Base-by-base conservation (phyloP, 2,329 filamentous ascomycete genomes). In the Macrophomina pseudophaseolina region DNA sequence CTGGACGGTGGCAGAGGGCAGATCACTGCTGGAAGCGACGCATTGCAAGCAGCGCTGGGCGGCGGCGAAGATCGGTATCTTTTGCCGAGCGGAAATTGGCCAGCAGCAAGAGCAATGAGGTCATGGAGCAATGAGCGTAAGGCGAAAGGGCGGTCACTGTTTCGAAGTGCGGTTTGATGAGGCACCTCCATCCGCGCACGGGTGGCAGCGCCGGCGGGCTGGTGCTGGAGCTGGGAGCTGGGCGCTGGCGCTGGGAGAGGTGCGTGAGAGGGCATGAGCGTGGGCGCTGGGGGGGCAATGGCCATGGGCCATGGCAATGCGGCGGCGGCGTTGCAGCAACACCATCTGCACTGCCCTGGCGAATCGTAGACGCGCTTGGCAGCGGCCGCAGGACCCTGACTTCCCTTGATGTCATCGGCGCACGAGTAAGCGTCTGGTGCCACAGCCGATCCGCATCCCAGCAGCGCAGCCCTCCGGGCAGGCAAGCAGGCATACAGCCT, bases 21-120 rank as follows among this genome's bases (percentile, higher is more conserved):
- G 52, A 40, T 16, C 33, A 16, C 48, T 38, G 52, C 32, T 16
- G 16, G 48, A 28, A 14, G 49, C 49, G 23, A 32, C 28, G 49
- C 49, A 28, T 28, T 51, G 23, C 48, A 18, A 52, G 49, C 42
- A 16, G 32, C 12, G 51, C 14, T 4, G 51, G 30, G 30, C n/a
- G 32, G 18, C 32, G 44, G n/a, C 32, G 44, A 33, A 62, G 58
- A 49, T 62, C 44, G 42, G 42, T 49, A 49, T 62, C 58, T 62
- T 62, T 62, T 62, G 58, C 58, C 58, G 58, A 62, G 58, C 58
- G 58, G 58, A 62, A 62, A 62, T 62, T 49, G 44, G 38, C 38
- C 38, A 40, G 38, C 38, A 40, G 38, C 38, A 40, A 44, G 42
- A 28, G 58, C 52, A 38, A 62, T 62, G 58, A 62, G 58, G 58